Percentiles rank a stretch among this genome's conserved stretches.
These are phyloP conservation scores for Sequoia sempervirens DNA, from an alignment of 75 land plant species.

Conservation along the genomic window DNA sequence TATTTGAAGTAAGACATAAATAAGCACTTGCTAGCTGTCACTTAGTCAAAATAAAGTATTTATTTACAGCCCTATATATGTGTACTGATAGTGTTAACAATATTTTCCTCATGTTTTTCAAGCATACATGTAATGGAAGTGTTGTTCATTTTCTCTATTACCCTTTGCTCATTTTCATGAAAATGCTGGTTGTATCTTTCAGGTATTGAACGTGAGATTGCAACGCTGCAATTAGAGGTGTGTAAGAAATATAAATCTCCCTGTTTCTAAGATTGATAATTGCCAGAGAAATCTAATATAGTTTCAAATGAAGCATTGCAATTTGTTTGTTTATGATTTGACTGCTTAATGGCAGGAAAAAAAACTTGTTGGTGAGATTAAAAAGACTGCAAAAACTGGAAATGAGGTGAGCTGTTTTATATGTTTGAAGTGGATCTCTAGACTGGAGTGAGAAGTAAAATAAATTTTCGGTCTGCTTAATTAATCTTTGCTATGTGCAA, in stretches of 20 bases:
- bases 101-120: background rate
- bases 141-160: background rate
- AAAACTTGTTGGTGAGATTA: conserved; percentile 95
- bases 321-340: no score
- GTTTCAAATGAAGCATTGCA: background rate
- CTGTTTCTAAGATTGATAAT: background rate
- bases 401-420: conserved; percentile 68
- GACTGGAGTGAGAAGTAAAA: background rate
- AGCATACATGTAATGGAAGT: background rate
- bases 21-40: background rate
- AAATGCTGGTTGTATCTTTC: conserved; percentile 4
- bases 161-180: background rate
- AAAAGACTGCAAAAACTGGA: conserved; percentile 94
- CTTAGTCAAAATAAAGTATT: no score
- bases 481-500: background rate
- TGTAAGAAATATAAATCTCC: background rate
- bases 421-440: conserved; percentile 2
- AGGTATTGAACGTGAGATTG: conserved; percentile 95
- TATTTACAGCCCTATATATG: background rate
- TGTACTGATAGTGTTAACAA: background rate
- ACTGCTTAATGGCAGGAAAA: no score
- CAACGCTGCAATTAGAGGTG: conserved; percentile 85
- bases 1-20: background rate
- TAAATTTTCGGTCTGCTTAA: background rate
- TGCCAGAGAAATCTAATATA: background rate